Conservation (phyloP, 2,329 filamentous ascomycete species). For the Aspergillus puulaauensis region DNA sequence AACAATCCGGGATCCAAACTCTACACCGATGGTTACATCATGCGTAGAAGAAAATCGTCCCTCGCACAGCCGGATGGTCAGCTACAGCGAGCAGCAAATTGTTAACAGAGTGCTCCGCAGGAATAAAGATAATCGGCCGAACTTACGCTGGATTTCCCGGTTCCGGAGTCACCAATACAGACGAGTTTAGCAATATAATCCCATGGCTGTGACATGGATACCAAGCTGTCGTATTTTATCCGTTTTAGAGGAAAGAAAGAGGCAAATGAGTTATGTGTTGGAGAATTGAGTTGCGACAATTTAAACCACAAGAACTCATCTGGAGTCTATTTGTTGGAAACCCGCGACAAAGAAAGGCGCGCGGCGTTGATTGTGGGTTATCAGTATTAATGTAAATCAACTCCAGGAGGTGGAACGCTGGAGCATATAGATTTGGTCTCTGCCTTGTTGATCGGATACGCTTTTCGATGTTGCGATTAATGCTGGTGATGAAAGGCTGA, state of each 20-base stretch:
- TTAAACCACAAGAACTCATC: constrained; percentile 18
- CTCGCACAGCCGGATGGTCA: constrained; percentile 94
- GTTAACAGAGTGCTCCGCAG: constrained; percentile 9
- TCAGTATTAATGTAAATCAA: neutral
- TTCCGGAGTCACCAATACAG: constrained; percentile 94
- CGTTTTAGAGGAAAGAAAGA: neutral
- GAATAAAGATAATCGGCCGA: neutral
- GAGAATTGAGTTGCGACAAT: constrained; percentile 8
- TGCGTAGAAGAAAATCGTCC: constrained; percentile 91
- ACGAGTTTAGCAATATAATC: constrained; percentile 99
- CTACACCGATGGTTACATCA: constrained; percentile 95
- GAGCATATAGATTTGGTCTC: neutral
- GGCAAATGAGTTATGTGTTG: neutral
- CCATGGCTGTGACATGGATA: constrained; percentile 65
- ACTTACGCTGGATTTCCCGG: constrained; percentile 78
- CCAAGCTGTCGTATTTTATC: constrained; percentile 11
- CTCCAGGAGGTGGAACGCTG: neutral
- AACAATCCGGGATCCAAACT: constrained; percentile 91
- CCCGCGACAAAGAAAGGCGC: constrained; percentile 1
- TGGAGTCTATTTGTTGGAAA: constrained; percentile 3
- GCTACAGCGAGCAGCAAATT: constrained; percentile 46
- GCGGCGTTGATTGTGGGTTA: neutral
- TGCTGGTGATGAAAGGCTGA: neutral
- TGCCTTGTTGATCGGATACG: constrained; percentile 1
- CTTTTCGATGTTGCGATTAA: neutral